Conservation (phyloP, 2,329 filamentous ascomycete genomes). For the Diaporthe citriasiana region DNA sequence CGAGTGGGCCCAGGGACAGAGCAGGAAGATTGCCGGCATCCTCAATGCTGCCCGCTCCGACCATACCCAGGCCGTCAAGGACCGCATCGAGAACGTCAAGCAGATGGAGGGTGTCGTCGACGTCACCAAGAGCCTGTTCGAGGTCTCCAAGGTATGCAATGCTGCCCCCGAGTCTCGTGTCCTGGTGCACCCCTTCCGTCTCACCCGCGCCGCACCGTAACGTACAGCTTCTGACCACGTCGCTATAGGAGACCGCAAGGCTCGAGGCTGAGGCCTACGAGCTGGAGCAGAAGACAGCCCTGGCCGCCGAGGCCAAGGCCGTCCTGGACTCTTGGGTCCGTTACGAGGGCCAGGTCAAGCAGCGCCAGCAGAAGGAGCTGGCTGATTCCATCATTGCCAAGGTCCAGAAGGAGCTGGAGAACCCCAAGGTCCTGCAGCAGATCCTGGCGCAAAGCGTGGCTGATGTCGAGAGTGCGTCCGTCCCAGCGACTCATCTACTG, state of each 20-base stretch:
- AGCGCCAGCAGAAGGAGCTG: slow-evolving; percentile 97
- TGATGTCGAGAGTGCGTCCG: slow-evolving; percentile 88
- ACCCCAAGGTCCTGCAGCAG: slow-evolving; percentile 96
- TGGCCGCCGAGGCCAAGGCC: slow-evolving; percentile 92
- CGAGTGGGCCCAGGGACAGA: slow-evolving; percentile 91
- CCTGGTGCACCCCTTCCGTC: background rate
- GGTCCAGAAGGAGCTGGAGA: slow-evolving; percentile 99
- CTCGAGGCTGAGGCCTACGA: slow-evolving; percentile 97
- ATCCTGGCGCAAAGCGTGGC: slow-evolving; percentile 96
- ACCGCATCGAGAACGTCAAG: slow-evolving; percentile 92
- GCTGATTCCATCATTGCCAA: slow-evolving; percentile 94
- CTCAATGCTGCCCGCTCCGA: slow-evolving; percentile 94
- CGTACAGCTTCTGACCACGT: slow-evolving; percentile 41
- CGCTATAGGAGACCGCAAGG: slow-evolving; percentile 87
- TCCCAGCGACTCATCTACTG: background rate
- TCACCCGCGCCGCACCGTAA: background rate
- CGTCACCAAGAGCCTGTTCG: slow-evolving; percentile 96
- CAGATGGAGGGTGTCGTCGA: slow-evolving; percentile 96
- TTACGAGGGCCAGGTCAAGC: slow-evolving; percentile 99
- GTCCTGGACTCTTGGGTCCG: slow-evolving; percentile 99
- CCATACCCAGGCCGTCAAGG: slow-evolving; percentile 96
- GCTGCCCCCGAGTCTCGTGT: background rate
- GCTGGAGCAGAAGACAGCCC: slow-evolving; percentile 94
- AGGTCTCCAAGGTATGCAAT: slow-evolving; percentile 90
- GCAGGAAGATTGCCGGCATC: slow-evolving; percentile 93